Percentiles rank a stretch among this genome's conserved stretches.
phyloP scores from a whole-genome alignment of 78 protist genomes.

The Isochrysis galbana region DNA sequence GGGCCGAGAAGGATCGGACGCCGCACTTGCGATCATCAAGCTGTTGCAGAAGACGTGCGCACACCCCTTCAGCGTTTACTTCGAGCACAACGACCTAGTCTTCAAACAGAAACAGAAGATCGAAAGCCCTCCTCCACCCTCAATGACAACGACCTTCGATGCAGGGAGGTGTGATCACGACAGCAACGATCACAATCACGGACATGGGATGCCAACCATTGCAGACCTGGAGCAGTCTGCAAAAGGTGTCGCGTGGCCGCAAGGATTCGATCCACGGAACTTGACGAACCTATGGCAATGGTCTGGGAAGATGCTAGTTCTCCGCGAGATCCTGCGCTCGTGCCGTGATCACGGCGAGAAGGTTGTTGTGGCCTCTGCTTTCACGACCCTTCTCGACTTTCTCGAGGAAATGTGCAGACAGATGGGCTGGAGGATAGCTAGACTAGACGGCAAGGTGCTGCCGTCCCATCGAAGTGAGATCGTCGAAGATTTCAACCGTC shows the following conservation, averaged over 20 bases:
- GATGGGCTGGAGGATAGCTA: slow-evolving; percentile 33
- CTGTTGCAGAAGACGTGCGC: neutral
- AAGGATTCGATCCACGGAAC: neutral
- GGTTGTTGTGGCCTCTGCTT: neutral
- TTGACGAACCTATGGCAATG: neutral
- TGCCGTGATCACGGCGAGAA: neutral
- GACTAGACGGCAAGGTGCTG: slow-evolving; percentile 63
- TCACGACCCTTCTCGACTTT: neutral
- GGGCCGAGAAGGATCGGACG: neutral
- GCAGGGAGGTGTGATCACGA: no score
- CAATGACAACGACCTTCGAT: neutral
- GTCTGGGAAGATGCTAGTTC: slow-evolving; percentile 81
- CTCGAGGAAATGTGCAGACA: neutral
- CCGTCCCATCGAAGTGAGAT: slow-evolving; percentile 48
- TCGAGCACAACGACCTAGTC: neutral
- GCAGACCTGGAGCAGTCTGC: neutral
- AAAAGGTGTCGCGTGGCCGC: neutral
- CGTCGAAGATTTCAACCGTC: slow-evolving; percentile 76
- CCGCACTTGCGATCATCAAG: neutral
- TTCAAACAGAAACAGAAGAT: neutral
- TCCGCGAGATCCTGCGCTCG: slow-evolving; percentile 75
- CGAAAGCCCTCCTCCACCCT: no score
- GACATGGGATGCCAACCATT: neutral
- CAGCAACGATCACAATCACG: no score
- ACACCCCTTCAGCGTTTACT: neutral